These are phyloP conservation scores for Diplodia corticola DNA, from an alignment of 2,329 filamentous ascomycete genomes.

Conservation along the genomic window DNA sequence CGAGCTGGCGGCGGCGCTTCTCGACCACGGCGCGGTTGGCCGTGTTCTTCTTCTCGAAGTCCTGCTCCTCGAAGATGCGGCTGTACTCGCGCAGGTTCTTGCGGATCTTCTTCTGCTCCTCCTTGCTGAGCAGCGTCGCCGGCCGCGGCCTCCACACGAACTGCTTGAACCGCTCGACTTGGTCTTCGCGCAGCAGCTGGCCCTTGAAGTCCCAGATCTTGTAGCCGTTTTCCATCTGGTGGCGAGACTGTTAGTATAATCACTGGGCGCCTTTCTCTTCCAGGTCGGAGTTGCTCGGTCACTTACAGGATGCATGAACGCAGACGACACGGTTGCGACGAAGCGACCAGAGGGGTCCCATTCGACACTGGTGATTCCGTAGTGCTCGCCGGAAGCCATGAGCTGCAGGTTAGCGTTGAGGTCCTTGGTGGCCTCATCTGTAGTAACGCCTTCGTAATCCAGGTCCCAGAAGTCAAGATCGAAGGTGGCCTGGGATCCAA, in stretches of 20 bases:
- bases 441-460: constrained; percentile 71
- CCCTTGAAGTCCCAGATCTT: constrained; percentile 97
- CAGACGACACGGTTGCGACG: constrained; percentile 87
- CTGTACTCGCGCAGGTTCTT: constrained; percentile 98
- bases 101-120: constrained; percentile 96
- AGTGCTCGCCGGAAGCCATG: constrained; percentile 93
- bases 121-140: constrained; percentile 85
- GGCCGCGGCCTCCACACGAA: constrained; percentile 92
- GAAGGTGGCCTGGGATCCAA: constrained; percentile 88
- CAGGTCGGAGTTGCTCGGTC: not conserved
- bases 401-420: constrained; percentile 90
- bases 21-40: constrained; percentile 95
- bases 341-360: constrained; percentile 97
- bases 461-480: constrained; percentile 98
- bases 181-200: constrained; percentile 83
- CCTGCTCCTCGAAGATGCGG: constrained; percentile 91
- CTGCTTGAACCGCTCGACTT: constrained; percentile 97
- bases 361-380: constrained; percentile 95
- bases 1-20: constrained; percentile 74
- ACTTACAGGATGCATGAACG: constrained; percentile 94
- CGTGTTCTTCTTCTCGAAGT: constrained; percentile 87
- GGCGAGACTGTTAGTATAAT: constrained; percentile 21
- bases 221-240: constrained; percentile 97
- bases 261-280: not conserved
- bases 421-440: constrained; percentile 94